Evolutionary conservation across 164 flowering plant species (phyloP).

Genomic region (Vitis labrusca): DNA sequence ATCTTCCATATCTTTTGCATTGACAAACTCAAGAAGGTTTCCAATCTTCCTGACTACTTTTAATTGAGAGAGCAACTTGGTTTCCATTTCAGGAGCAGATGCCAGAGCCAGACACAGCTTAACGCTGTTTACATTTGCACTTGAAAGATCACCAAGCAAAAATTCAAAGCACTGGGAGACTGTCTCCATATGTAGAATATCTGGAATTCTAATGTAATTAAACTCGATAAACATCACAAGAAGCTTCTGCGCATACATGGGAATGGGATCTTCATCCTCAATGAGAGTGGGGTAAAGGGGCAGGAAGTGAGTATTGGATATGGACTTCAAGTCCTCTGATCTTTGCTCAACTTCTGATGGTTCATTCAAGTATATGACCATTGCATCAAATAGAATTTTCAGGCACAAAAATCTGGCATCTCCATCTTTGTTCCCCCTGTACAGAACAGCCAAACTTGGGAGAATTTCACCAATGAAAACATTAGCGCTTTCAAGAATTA

Average conservation of each 20-base stretch:
- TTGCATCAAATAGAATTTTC: constrained; percentile 79
- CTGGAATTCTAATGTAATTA: constrained; percentile 63
- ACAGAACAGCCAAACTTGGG: constrained; percentile 73
- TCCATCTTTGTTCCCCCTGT: constrained; percentile 94
- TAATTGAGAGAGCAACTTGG: constrained; percentile 71
- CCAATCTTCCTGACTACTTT: constrained; percentile 86
- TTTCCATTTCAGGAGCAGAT: constrained; percentile 87
- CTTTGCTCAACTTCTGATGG: constrained; percentile 40
- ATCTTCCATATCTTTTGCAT: constrained; percentile 86
- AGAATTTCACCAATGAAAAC: constrained; percentile 61
- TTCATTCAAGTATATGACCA: constrained; percentile 71
- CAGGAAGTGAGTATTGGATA: constrained; percentile 68
- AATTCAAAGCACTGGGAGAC: constrained; percentile 88
- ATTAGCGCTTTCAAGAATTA: constrained; percentile 48
- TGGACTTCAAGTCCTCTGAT: constrained; percentile 54
- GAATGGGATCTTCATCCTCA: constrained; percentile 96
- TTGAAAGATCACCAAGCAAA: constrained; percentile 80
- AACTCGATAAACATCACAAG: constrained; percentile 91
- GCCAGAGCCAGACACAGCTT: constrained; percentile 84
- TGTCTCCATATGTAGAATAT: constrained; percentile 70
- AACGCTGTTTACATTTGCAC: constrained; percentile 78
- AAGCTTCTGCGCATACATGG: constrained; percentile 94
- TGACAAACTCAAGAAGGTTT: constrained; percentile 81
- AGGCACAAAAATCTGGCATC: constrained; percentile 92
- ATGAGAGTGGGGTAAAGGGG: constrained; percentile 83